Percentiles rank a stretch among this genome's conserved stretches.
These are phyloP conservation scores for Senna tora DNA, from an alignment of 306 rosid genomes.

Conservation along the genomic window DNA sequence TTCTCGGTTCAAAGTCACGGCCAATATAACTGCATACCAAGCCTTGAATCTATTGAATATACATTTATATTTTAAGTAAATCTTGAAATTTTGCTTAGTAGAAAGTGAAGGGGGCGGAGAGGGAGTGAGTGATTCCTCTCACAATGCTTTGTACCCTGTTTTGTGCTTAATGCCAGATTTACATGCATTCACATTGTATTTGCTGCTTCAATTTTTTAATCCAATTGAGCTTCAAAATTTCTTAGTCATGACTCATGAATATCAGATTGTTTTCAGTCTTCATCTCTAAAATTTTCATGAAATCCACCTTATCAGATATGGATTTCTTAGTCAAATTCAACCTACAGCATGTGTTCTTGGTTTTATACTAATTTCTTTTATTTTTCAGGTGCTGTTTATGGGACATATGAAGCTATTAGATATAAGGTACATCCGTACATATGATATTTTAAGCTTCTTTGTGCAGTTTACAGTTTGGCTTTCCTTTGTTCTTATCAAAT, in stretches of 20 bases:
- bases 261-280: neutral
- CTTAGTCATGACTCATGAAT: neutral
- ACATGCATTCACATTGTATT: neutral
- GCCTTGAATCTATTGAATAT: neutral
- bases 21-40: neutral
- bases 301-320: neutral
- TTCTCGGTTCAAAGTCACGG: neutral
- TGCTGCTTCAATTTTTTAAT: neutral
- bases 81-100: neutral
- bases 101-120: neutral
- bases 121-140: neutral
- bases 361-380: constrained; percentile 22
- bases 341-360: neutral
- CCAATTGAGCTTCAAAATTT: neutral
- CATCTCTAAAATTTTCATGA: constrained; percentile 11
- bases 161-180: neutral
- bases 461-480: constrained; percentile 1
- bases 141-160: neutral
- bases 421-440: constrained; percentile 65
- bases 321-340: too few relatives aligned
- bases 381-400: constrained; percentile 79
- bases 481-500: constrained; percentile 3
- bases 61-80: neutral
- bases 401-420: constrained; percentile 84
- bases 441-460: constrained; percentile 26